Conservation (phyloP, 257 asterid genomes). For the Solanum infundibuliforme region DNA sequence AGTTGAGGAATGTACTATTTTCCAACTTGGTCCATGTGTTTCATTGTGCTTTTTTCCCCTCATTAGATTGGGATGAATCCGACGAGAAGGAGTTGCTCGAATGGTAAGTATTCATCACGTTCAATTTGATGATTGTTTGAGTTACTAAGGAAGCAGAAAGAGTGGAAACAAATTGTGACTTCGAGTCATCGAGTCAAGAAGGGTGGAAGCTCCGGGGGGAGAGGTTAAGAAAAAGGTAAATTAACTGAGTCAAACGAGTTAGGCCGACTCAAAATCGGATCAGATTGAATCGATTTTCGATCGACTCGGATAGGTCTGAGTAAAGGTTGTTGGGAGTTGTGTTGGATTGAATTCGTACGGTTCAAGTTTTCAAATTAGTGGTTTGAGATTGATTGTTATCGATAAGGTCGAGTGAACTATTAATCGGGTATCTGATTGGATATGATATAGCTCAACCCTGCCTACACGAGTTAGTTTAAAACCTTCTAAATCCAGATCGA, state of each 20-base stretch:
- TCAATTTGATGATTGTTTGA: too few relatives aligned
- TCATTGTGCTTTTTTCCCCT: neutral
- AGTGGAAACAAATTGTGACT: neutral
- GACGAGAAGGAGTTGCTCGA: neutral
- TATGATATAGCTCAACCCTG: neutral
- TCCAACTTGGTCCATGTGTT: neutral
- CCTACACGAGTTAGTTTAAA: neutral
- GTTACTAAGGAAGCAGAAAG: neutral
- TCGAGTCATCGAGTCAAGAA: too few relatives aligned
- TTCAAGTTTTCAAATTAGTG: neutral
- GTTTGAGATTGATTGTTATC: neutral
- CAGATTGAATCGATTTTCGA: neutral
- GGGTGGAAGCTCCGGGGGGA: too few relatives aligned
- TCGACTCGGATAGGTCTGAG: neutral
- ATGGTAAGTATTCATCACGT: neutral
- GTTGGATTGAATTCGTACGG: neutral
- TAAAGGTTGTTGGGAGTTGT: neutral
- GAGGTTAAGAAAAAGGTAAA: neutral
- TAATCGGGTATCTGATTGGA: neutral
- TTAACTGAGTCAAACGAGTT: neutral
- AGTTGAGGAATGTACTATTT: neutral
- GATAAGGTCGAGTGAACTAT: neutral
- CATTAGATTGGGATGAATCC: neutral
- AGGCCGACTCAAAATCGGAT: accelerated
- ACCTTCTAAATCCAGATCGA: neutral